Base-by-base conservation (phyloP, 176 grass and related monocot genomes). In the Bonia amplexicaulis region DNA sequence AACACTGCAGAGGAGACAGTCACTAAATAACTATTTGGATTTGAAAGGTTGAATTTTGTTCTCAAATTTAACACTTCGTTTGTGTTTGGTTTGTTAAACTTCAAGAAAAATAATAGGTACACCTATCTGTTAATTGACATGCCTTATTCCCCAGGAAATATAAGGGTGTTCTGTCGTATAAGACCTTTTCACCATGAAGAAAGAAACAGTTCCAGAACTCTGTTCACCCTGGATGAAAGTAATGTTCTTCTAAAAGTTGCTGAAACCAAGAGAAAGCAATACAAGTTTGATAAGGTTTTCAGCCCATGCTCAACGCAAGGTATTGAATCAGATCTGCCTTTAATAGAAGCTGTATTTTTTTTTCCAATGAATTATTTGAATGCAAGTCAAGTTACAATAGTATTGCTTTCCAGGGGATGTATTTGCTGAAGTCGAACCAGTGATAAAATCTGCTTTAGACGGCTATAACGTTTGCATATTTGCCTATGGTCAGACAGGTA, bases 251-350 rank as follows among this genome's bases (percentile, higher is more conserved):
- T 95, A 58, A 85, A 85, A 88, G 69, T 92, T 89, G 66, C 86
- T 81, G 89, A 94, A 35, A 90, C 70, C 15, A 98, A 94, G 93
- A 90, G 67, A 88, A 98, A 95, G 69, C 93, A 91, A 89, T 98
- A 98, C 88, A 98, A 88, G 48, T 98, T 98, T 54, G 96, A 95
- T 77, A 95, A 98, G 85, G 96, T 98, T 90, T 98, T 98, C 66
- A 77, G 71, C 48, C 82, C 67, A 84, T 79, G 65, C 70, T 94
- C 93, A 79, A 95, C 90, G 63, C 96, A 98, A 98, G 96, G 96
- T 98, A 95, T 79, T 70, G 67, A 59, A 85, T 81, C 58, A 63
- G 2, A 59, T 17, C 75, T 52, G 53, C n/a, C 42, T 59, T 78
- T 79, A 31, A 35, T 62, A 58, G 11, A 45, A 77, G 19, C 16